Percentiles rank a stretch among this genome's conserved stretches.
These are phyloP conservation scores for Tephrocybe rancida DNA, from an alignment of 768 basidiomycete genomes.

Conservation along the genomic window DNA sequence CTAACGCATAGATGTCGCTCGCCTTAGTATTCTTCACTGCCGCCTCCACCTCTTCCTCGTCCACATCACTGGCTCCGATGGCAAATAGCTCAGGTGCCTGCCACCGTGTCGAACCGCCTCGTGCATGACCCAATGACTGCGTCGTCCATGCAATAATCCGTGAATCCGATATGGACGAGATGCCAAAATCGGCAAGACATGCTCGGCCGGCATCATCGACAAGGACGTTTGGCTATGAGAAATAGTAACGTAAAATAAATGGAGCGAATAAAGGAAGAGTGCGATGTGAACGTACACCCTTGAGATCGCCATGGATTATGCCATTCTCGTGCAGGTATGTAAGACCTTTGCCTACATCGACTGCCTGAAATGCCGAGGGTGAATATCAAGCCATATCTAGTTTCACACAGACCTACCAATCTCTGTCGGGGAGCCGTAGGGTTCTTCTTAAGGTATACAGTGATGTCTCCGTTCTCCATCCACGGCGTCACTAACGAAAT, in stretches of 20 bases:
- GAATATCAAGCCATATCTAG: background rate
- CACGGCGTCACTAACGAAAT: background rate
- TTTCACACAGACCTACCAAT: background rate
- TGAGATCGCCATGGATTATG: background rate
- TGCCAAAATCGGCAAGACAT: too few relatives aligned
- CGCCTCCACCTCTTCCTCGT: too few relatives aligned
- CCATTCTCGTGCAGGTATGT: background rate
- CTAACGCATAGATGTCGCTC: too few relatives aligned
- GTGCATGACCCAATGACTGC: background rate
- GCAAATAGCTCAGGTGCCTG: slow-evolving; percentile 26
- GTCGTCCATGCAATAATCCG: slow-evolving; percentile 15
- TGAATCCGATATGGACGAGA: slow-evolving; percentile 18
- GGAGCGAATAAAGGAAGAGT: background rate
- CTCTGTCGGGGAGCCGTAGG: background rate
- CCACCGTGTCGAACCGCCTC: too few relatives aligned
- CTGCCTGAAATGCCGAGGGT: background rate
- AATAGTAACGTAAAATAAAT: background rate
- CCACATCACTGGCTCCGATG: too few relatives aligned
- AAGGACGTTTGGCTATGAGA: slow-evolving; percentile 28
- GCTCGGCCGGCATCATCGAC: slow-evolving; percentile 20
- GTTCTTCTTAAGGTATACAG: background rate
- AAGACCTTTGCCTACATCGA: background rate
- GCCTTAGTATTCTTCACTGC: too few relatives aligned
- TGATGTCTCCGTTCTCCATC: slow-evolving; percentile 1
- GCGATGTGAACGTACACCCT: background rate